A percentile compares a stretch with the other conserved stretches of the same genome.
Evolutionary conservation across 192 early-diverging fungal genomes (phyloP).

Genomic region (Geosiphon pyriformis): DNA sequence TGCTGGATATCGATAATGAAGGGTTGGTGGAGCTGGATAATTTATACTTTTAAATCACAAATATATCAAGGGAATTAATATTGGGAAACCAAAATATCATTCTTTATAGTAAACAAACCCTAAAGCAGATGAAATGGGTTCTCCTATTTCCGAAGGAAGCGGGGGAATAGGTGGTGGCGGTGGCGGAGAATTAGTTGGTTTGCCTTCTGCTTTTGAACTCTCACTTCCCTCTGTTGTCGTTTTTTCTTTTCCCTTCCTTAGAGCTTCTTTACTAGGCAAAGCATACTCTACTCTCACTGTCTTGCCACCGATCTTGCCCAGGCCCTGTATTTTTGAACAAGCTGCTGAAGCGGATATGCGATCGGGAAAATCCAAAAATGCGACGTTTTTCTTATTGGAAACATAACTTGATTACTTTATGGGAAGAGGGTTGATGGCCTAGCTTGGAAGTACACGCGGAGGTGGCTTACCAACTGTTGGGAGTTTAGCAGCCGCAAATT

Average conservation of each 20-base stretch:
- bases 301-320: slow-evolving; percentile 25
- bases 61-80: too few relatives aligned
- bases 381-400: slow-evolving; percentile 36
- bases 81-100: too few relatives aligned
- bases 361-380: slow-evolving; percentile 39
- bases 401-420: too few relatives aligned
- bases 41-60: too few relatives aligned
- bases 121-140: slow-evolving; percentile 27
- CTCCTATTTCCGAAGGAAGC: slow-evolving; percentile 5
- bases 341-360: slow-evolving; percentile 29
- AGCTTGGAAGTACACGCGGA: too few relatives aligned
- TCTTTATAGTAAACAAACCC: too few relatives aligned
- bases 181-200: background rate
- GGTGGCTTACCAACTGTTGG: slow-evolving; percentile 6
- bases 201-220: background rate
- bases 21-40: slow-evolving; percentile 36
- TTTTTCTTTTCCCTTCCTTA: slow-evolving; percentile 12
- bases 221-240: background rate
- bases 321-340: slow-evolving; percentile 24
- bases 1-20: slow-evolving; percentile 40
- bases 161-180: slow-evolving; percentile 20
- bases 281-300: slow-evolving; percentile 40
- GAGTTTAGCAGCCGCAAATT: slow-evolving; percentile 13
- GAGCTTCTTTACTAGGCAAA: slow-evolving; percentile 23
- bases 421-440: too few relatives aligned